Conservation (phyloP, 495 filamentous ascomycete species). For the Eremomyces bilateralis region DNA sequence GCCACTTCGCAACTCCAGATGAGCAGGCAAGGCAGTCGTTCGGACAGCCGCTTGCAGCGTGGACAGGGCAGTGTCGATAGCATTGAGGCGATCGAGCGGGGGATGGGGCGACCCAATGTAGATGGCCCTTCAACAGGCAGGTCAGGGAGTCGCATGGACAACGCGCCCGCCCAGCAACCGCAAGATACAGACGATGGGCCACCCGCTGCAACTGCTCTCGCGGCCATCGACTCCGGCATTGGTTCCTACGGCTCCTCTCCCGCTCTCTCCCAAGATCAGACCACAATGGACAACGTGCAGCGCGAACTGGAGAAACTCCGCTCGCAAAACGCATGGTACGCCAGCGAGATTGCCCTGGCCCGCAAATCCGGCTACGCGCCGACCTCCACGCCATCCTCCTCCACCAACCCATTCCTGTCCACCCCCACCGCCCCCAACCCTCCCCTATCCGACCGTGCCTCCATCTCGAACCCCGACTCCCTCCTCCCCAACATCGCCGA, state of each 20-base stretch:
- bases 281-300: constrained; percentile 37
- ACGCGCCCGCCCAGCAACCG: constrained; percentile 3
- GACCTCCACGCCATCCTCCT: constrained; percentile 23
- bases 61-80: no score
- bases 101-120: no score
- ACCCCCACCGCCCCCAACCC: constrained; percentile 40
- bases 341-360: constrained; percentile 78
- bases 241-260: constrained; percentile 20
- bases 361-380: constrained; percentile 69
- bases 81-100: no score
- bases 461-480: no score
- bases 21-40: no score
- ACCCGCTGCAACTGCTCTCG: neutral
- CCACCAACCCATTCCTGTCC: no score
- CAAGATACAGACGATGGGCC: neutral
- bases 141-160: no score
- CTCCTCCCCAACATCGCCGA: constrained; percentile 62
- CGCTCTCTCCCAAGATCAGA: constrained; percentile 14
- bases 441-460: constrained; percentile 53
- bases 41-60: no score
- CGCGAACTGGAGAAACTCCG: constrained; percentile 68
- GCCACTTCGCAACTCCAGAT: no score
- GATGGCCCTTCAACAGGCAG: no score
- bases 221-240: constrained; percentile 16
- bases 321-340: constrained; percentile 88